Evolutionary conservation across 2,329 filamentous ascomycete species (phyloP).

Genomic region (Beauveria varroae): DNA sequence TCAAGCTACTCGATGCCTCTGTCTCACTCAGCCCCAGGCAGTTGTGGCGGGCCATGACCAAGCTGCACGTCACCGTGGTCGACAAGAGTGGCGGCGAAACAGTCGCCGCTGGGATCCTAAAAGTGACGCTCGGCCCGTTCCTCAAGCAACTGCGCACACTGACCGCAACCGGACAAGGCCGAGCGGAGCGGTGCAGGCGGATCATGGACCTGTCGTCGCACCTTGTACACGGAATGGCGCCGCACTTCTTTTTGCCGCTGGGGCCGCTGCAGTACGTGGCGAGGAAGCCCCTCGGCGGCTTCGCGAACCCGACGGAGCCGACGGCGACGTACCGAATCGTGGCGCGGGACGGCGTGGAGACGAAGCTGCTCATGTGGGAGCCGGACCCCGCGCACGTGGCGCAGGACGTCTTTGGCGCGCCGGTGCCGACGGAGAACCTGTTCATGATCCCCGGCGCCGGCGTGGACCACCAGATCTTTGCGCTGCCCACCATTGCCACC

Average conservation of each 20-base stretch:
- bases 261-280: constrained; percentile 45
- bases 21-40: constrained; percentile 47
- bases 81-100: constrained; percentile 21
- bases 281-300: constrained; percentile 36
- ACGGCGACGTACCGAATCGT: constrained; percentile 35
- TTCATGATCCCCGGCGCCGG: constrained; percentile 56
- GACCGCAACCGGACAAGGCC: background rate
- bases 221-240: background rate
- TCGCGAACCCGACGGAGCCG: constrained; percentile 43
- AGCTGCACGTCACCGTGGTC: constrained; percentile 54
- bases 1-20: constrained; percentile 54
- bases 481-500: constrained; percentile 54
- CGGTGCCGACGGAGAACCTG: constrained; percentile 33
- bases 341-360: constrained; percentile 44
- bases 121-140: background rate
- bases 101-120: background rate
- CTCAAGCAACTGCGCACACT: background rate
- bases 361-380: constrained; percentile 51
- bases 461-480: constrained; percentile 56
- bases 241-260: background rate
- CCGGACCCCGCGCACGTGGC: constrained; percentile 28
- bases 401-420: constrained; percentile 15
- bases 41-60: constrained; percentile 56
- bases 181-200: background rate
- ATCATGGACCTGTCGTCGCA: background rate